Conservation (phyloP, 176 grass and related monocot species). For the Stipa capillata region DNA sequence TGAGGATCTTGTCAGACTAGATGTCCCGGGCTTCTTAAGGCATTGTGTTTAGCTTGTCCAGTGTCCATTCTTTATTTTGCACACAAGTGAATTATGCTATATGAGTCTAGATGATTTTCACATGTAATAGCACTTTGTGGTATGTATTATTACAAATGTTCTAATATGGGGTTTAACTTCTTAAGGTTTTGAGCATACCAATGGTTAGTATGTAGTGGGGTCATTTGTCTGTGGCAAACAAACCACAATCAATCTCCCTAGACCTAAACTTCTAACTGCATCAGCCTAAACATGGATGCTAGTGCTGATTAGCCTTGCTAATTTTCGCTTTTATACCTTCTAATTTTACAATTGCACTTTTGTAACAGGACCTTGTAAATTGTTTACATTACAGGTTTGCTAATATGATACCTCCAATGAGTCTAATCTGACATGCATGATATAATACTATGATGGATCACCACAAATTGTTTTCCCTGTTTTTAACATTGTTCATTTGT, state of each 20-base stretch:
- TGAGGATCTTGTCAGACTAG: not conserved
- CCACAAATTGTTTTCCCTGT: not conserved
- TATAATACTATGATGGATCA: not conserved
- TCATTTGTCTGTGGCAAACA: not conserved
- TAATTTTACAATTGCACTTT: not conserved
- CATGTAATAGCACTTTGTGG: too few relatives aligned
- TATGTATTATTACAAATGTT: not conserved
- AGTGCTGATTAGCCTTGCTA: not conserved
- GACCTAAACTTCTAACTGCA: not conserved
- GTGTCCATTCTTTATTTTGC: not conserved
- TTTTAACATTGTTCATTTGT: too few relatives aligned
- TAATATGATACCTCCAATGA: not conserved
- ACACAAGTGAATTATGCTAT: not conserved
- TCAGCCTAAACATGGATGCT: not conserved
- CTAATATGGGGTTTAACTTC: not conserved
- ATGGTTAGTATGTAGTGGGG: not conserved
- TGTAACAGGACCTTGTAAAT: not conserved
- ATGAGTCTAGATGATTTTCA: not conserved
- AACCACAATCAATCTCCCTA: not conserved
- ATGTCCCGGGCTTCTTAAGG: not conserved
- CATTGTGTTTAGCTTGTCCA: constrained; percentile 16
- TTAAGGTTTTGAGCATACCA: not conserved
- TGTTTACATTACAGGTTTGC: not conserved
- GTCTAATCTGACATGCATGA: not conserved
- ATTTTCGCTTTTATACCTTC: not conserved